These are phyloP conservation scores for Albizia julibrissin DNA, from an alignment of 306 rosid species.

Conservation along the genomic window DNA sequence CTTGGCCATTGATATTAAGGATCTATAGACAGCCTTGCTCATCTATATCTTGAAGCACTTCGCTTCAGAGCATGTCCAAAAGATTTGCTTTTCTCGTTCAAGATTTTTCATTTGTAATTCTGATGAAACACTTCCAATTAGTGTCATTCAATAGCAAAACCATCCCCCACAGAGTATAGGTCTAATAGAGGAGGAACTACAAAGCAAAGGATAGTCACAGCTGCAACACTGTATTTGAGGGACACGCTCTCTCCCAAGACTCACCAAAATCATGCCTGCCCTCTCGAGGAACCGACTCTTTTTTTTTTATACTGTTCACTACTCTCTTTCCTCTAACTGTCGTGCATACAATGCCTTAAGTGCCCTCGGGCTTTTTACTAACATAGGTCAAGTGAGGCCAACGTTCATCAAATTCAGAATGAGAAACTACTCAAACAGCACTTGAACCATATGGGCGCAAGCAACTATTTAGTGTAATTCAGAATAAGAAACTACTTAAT, in stretches of 20 bases:
- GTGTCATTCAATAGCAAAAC: background rate
- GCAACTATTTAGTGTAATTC: background rate
- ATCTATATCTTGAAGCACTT: background rate
- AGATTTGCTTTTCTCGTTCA: background rate
- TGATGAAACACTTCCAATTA: background rate
- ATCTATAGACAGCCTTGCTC: background rate
- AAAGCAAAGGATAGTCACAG: background rate
- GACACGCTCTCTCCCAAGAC: background rate
- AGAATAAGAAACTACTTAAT: background rate
- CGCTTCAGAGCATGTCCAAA: background rate
- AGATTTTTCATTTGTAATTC: background rate
- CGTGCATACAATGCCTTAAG: background rate
- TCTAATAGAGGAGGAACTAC: background rate
- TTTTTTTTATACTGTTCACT: background rate
- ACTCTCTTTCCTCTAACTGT: background rate
- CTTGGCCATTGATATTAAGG: background rate
- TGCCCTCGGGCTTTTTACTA: background rate
- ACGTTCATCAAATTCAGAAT: background rate
- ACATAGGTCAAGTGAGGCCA: background rate
- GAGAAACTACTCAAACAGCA: background rate
- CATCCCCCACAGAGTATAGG: background rate
- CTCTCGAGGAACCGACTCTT: background rate
- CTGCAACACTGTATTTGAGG: too few species aligned
- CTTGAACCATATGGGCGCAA: background rate
- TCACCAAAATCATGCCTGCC: background rate